Percentiles rank a stretch among this genome's conserved stretches.
Conservation (phyloP, 2,329 filamentous ascomycete genomes). For the Alternaria brassicicola region DNA sequence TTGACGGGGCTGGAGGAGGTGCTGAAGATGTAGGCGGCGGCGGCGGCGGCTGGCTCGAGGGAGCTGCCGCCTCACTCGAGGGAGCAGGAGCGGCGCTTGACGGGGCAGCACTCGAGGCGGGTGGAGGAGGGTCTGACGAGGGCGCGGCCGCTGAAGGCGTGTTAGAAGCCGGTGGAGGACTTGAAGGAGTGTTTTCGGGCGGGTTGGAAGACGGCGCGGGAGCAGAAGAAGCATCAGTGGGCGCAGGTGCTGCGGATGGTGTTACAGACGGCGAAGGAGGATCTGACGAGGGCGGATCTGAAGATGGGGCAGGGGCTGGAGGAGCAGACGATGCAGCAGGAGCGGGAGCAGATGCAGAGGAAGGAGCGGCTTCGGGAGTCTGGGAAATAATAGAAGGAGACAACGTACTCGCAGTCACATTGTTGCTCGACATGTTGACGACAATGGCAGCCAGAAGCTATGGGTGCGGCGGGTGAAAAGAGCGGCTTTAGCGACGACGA, state of each 20-base stretch:
- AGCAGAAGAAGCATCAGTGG: conserved; percentile 23
- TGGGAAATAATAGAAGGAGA: conserved; percentile 26
- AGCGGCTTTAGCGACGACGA: conserved; percentile 5
- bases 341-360: conserved; percentile 21
- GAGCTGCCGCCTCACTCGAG: conserved; percentile 23
- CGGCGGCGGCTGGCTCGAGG: conserved; percentile 3
- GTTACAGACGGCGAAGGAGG: conserved; percentile 28
- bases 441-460: conserved; percentile 16
- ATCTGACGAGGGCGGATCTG: conserved; percentile 13
- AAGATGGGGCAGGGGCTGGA: conserved; percentile 14
- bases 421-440: conserved; percentile 38
- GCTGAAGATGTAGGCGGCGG: conserved; percentile 5
- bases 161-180: conserved; percentile 19
- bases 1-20: conserved; percentile 1
- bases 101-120: conserved; percentile 17
- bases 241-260: conserved; percentile 28
- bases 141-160: conserved; percentile 22
- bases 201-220: conserved; percentile 18
- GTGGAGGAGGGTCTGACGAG: conserved; percentile 13
- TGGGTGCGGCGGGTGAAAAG: conserved; percentile 15
- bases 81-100: conserved; percentile 23
- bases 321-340: conserved; percentile 16
- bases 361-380: conserved; percentile 3
- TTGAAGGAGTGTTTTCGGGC: conserved; percentile 26
- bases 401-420: conserved; percentile 45